phyloP scores from a whole-genome alignment of 768 basidiomycete species.

The Podaxis pistillaris region DNA sequence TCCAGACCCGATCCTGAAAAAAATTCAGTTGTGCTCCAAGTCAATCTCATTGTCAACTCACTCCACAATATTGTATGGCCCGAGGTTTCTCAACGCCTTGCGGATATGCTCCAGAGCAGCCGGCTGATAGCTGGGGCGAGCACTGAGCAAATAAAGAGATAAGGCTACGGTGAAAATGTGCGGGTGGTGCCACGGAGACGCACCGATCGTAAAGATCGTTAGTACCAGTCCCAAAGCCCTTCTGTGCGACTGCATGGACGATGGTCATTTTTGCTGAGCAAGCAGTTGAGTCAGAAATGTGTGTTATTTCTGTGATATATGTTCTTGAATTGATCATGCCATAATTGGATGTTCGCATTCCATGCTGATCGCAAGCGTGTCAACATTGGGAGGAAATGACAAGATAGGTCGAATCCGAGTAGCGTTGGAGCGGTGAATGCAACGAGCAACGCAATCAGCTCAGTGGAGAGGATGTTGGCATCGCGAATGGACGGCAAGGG shows the following conservation, averaged over 20 bases:
- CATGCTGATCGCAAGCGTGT: not conserved
- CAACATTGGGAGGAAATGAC: not conserved
- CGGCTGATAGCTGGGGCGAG: conserved; percentile 79
- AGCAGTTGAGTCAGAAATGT: conserved; percentile 5
- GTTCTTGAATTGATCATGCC: not conserved
- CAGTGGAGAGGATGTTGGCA: not conserved
- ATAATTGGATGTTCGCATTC: not conserved
- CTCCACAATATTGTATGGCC: conserved; percentile 68
- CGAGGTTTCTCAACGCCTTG: conserved; percentile 33
- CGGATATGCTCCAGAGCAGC: conserved; percentile 62
- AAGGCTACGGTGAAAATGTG: not conserved
- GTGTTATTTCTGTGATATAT: not conserved
- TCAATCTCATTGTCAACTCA: conserved; percentile 30
- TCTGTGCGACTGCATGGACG: conserved; percentile 66
- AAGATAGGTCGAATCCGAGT: not conserved
- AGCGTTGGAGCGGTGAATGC: too few species aligned
- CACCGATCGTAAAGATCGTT: conserved; percentile 82
- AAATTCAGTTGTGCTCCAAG: conserved; percentile 6
- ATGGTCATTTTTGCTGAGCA: conserved; percentile 26
- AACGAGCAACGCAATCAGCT: not conserved
- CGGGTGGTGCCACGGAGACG: conserved; percentile 11
- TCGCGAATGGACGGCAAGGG: conserved; percentile 1
- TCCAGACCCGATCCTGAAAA: conserved; percentile 70
- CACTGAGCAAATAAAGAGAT: conserved; percentile 38
- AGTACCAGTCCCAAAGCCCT: conserved; percentile 77